Conservation (phyloP, 1,284 basidiomycete genomes). For the Cystobasidium pallidum region DNA sequence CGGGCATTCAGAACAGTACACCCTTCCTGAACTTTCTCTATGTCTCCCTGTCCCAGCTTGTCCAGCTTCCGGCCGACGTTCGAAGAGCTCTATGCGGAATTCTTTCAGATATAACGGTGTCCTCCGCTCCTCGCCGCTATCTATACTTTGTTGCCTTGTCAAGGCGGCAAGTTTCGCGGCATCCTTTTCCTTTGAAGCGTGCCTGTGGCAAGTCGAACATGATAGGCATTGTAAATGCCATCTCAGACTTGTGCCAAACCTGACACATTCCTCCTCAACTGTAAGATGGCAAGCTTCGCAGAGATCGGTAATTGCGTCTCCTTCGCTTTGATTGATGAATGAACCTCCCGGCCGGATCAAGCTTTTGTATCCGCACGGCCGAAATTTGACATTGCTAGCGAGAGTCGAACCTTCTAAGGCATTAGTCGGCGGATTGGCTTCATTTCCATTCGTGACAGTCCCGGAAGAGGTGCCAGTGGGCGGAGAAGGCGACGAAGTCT, state of each 20-base stretch:
- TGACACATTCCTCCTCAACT: constrained; percentile 95
- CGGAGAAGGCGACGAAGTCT: constrained; percentile 46
- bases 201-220: constrained; percentile 77
- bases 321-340: constrained; percentile 52
- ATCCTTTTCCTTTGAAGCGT: constrained; percentile 59
- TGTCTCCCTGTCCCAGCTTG: constrained; percentile 5
- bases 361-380: constrained; percentile 55
- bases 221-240: constrained; percentile 95
- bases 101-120: constrained; percentile 54
- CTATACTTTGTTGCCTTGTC: constrained; percentile 24
- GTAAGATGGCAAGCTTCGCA: constrained; percentile 86
- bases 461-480: not conserved
- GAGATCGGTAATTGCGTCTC: constrained; percentile 66
- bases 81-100: constrained; percentile 50
- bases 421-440: not conserved
- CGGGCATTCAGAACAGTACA: constrained; percentile 77
- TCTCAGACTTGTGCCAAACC: constrained; percentile 87
- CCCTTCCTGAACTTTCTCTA: constrained; percentile 53
- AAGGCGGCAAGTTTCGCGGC: constrained; percentile 4
- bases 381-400: constrained; percentile 50
- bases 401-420: constrained; percentile 5
- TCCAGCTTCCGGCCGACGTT: constrained; percentile 46
- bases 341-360: constrained; percentile 53
- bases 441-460: constrained; percentile 12
- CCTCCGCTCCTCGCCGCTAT: constrained; percentile 59